These are phyloP conservation scores for Cucumis hystrix DNA, from an alignment of 306 rosid genomes.

Conservation along the genomic window DNA sequence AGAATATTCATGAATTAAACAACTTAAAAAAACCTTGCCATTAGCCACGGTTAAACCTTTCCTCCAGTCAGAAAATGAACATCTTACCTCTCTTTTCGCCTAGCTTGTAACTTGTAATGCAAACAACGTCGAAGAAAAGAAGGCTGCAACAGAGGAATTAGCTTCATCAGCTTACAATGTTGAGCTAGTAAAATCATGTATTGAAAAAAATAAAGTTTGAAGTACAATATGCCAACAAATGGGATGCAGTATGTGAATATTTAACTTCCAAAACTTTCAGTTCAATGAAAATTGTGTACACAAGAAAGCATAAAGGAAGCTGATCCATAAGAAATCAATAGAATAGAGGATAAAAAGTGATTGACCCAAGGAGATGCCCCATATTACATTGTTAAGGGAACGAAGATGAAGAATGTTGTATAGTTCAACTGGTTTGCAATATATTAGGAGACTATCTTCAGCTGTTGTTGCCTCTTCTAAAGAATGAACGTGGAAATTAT, in stretches of 20 bases:
- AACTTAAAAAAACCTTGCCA: background rate
- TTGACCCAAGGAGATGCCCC: background rate
- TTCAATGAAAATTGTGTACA: background rate
- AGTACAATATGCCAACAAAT: background rate
- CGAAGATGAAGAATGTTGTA: conserved; percentile 89
- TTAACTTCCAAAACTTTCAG: background rate
- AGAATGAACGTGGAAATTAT: conserved; percentile 45
- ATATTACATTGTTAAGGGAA: conserved; percentile 52
- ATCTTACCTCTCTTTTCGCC: conserved; percentile 47
- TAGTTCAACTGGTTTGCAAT: conserved; percentile 95
- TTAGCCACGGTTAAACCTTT: background rate
- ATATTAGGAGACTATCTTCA: conserved; percentile 76
- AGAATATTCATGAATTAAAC: background rate
- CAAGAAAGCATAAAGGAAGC: background rate
- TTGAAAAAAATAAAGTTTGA: background rate
- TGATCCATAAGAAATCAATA: background rate
- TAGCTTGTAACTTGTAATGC: conserved; percentile 66
- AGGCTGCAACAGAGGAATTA: conserved; percentile 51
- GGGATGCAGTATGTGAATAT: background rate
- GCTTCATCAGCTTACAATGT: background rate
- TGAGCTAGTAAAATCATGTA: background rate
- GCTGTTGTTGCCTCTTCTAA: conserved; percentile 54
- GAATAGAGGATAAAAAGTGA: background rate
- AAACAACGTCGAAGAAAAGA: conserved; percentile 70
- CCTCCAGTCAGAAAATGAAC: background rate